These are phyloP conservation scores for Aspergillus nidulans DNA, from an alignment of 495 filamentous ascomycete genomes.

Conservation along the genomic window DNA sequence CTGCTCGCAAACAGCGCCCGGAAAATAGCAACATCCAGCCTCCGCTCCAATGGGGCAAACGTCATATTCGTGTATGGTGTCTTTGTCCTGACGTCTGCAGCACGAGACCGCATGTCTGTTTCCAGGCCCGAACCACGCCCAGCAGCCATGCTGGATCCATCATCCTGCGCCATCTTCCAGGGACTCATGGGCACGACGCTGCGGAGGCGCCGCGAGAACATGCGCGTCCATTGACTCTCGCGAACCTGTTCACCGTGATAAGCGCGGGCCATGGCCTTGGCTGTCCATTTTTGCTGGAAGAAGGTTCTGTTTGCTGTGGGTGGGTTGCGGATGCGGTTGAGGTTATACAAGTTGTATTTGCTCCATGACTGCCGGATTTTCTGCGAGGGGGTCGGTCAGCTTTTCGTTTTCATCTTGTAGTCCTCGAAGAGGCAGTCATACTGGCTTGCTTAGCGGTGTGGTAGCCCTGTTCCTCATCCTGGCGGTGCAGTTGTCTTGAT, in stretches of 20 bases:
- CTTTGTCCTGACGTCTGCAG: not conserved
- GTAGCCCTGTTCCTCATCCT: slow-evolving; percentile 49
- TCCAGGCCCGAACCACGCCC: slow-evolving; percentile 75
- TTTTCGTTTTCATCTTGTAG: not conserved
- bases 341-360: slow-evolving; percentile 94
- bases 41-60: slow-evolving; percentile 83
- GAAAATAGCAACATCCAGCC: slow-evolving; percentile 88
- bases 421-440: slow-evolving; percentile 20
- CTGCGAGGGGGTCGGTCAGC: slow-evolving; percentile 38
- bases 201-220: slow-evolving; percentile 75
- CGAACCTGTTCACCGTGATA: slow-evolving; percentile 95
- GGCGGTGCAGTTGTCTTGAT: slow-evolving; percentile 12
- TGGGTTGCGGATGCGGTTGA: slow-evolving; percentile 48
- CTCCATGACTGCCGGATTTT: slow-evolving; percentile 96
- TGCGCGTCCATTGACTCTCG: slow-evolving; percentile 85
- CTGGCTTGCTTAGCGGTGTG: slow-evolving; percentile 39
- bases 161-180: slow-evolving; percentile 63
- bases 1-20: slow-evolving; percentile 91
- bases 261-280: slow-evolving; percentile 73
- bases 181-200: slow-evolving; percentile 83
- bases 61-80: slow-evolving; percentile 92
- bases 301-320: slow-evolving; percentile 53
- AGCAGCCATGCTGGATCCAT: slow-evolving; percentile 75
- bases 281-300: slow-evolving; percentile 97
- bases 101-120: not conserved